A percentile compares a stretch with the other conserved stretches of the same genome.
These are phyloP conservation scores for Podaxis sp. DNA, from an alignment of 768 basidiomycete species.

Conservation along the genomic window DNA sequence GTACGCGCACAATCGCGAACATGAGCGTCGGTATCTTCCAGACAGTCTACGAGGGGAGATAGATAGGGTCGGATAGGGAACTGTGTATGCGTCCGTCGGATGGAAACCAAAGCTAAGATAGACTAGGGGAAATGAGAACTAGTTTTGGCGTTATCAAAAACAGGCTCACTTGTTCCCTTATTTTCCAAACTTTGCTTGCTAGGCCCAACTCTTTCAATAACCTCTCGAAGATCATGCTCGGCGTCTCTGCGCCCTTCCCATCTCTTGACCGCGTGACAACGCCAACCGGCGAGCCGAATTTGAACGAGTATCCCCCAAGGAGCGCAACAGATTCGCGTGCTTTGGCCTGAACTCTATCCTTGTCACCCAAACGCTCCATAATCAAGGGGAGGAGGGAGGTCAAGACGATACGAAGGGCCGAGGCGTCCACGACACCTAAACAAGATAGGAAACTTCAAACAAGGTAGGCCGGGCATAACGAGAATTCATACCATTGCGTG, in stretches of 20 bases:
- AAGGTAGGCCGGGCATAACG: slow-evolving; percentile 41
- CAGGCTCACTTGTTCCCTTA: slow-evolving; percentile 75
- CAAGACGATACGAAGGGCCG: slow-evolving; percentile 67
- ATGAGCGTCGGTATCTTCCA: slow-evolving; percentile 89
- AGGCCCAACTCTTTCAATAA: slow-evolving; percentile 72
- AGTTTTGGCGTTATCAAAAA: neutral
- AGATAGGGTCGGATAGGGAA: slow-evolving; percentile 86
- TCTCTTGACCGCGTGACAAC: slow-evolving; percentile 41
- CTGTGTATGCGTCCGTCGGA: slow-evolving; percentile 66
- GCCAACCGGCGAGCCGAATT: slow-evolving; percentile 45
- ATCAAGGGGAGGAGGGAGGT: slow-evolving; percentile 69
- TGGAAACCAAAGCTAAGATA: slow-evolving; percentile 67
- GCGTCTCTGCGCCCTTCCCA: slow-evolving; percentile 68
- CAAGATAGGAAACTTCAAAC: slow-evolving; percentile 45
- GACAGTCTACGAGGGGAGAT: slow-evolving; percentile 71
- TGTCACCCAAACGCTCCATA: slow-evolving; percentile 83
- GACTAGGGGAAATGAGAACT: slow-evolving; percentile 35
- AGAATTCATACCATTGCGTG: slow-evolving; percentile 26
- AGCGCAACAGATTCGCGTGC: slow-evolving; percentile 77
- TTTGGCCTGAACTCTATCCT: slow-evolving; percentile 68
- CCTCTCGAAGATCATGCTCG: slow-evolving; percentile 68
- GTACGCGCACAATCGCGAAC: slow-evolving; percentile 86
- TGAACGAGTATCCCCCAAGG: slow-evolving; percentile 72
- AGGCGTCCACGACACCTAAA: slow-evolving; percentile 48
- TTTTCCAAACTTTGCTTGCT: slow-evolving; percentile 81